Evolutionary conservation across 306 rosid species (phyloP).

Genomic region (Cyclanthera cordifolia): DNA sequence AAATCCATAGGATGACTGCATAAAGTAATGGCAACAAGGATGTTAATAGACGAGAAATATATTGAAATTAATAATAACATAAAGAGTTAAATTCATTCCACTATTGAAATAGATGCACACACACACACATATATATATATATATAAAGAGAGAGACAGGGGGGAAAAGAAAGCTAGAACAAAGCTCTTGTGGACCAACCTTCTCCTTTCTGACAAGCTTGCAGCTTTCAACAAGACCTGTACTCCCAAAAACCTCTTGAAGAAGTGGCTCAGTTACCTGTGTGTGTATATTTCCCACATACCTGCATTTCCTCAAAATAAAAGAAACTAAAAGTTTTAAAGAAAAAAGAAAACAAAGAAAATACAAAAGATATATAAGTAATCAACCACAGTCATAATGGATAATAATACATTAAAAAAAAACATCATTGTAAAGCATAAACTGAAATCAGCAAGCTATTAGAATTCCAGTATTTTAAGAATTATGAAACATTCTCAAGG

Average conservation of each 20-base stretch:
- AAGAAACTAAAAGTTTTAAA: no score
- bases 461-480: background rate
- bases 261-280: constrained; percentile 91
- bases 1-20: constrained; percentile 96
- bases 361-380: constrained; percentile 14
- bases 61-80: no score
- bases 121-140: no score
- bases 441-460: background rate
- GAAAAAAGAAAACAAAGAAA: background rate
- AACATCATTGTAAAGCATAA: background rate
- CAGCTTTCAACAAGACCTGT: constrained; percentile 63
- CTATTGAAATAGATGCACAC: no score
- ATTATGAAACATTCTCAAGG: no score
- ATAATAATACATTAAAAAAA: background rate
- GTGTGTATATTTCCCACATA: constrained; percentile 91
- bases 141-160: no score
- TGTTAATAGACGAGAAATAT: background rate
- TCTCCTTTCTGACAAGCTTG: constrained; percentile 88
- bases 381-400: constrained; percentile 6
- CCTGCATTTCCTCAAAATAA: constrained; percentile 44
- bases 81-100: background rate
- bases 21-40: constrained; percentile 18
- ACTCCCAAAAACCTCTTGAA: constrained; percentile 93
- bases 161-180: no score
- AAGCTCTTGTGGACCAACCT: constrained; percentile 27